Evolutionary conservation across 73 alveolate species (phyloP).

Genomic region (Paramecium biaurelia): DNA sequence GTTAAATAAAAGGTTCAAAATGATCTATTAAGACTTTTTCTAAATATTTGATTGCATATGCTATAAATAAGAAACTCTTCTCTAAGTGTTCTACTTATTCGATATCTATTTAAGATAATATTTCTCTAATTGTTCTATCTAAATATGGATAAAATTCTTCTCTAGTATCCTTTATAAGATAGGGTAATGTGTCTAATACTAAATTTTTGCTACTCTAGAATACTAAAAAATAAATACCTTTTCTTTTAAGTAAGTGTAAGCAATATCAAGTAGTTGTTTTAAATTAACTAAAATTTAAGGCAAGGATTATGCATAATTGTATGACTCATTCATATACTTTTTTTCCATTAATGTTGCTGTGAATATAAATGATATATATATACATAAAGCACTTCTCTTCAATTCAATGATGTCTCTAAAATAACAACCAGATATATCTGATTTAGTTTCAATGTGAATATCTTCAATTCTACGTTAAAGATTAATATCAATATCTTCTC

Average conservation of each 20-base stretch:
- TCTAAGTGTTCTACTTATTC: constrained; percentile 22
- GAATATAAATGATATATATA: background rate
- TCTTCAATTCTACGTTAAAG: constrained; percentile 36
- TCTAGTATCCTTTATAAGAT: constrained; percentile 22
- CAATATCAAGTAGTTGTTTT: background rate
- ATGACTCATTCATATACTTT: background rate
- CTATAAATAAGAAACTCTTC: constrained; percentile 25
- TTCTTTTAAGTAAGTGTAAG: background rate
- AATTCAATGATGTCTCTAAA: constrained; percentile 32
- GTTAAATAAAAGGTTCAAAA: background rate
- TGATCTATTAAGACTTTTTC: background rate
- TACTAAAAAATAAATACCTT: background rate
- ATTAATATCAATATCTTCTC: constrained; percentile 47
- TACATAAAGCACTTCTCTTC: background rate
- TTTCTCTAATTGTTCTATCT: background rate
- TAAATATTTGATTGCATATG: constrained; percentile 24
- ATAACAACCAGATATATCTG: background rate
- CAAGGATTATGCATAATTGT: background rate
- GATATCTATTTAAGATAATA: background rate
- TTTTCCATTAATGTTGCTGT: constrained; percentile 14
- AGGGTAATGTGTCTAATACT: background rate
- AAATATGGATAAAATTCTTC: constrained; percentile 28
- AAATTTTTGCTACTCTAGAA: background rate
- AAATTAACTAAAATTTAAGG: constrained; percentile 6
- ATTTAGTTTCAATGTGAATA: background rate